Base-by-base conservation (phyloP, 805 yeast species). In the Priceomyces haplophilus region DNA sequence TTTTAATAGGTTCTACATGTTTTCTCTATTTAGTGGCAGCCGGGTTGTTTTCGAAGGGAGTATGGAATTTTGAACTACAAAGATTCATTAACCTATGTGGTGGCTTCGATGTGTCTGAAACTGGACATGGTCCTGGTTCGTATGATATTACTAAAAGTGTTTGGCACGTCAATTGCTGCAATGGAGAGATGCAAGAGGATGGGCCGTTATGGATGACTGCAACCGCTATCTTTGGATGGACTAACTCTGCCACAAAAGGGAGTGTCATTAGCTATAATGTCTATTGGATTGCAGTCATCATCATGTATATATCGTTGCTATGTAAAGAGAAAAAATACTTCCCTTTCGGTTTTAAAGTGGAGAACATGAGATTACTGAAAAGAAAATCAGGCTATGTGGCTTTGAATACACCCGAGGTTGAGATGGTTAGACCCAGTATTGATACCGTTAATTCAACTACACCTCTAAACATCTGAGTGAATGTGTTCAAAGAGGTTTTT, bases 131-230 rank as follows among this genome's bases (percentile, higher is more conserved):
- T 1, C 75, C 76, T 2, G 76, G 75, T 2, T 66, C 73, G 2
- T 71, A 71, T 43, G 74, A 71, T 42, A 64, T 70, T 23, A 47
- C 58, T 34, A 61, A 51, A 23, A 60, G 69, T 42, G 64, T 71
- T 8, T 71, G 76, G 76, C 76, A 70, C 51, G 75, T 71, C 18
- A 69, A 71, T 53, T 71, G 76, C 49, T 71, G 75, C 45, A 66
- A 69, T 45, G 76, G 76, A 4, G 62, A 57, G 40, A 52, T 66
- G 46, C 62, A 59, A 36, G 74, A 69, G 29, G 75, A 69, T 37
- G 66, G 68, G 1, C 48, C 58, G 29, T 67, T 72, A 61, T 70
- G 76, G 76, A 70, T 71, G 75, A 63, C 69, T 13, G 62, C 67
- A 46, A 70, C 69, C 39, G 75, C 76, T 29, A 55, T 70, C 29